These are phyloP conservation scores for Bolboschoenoplectus hybrid DNA, from an alignment of 202 grass and related monocot species.

Conservation along the genomic window DNA sequence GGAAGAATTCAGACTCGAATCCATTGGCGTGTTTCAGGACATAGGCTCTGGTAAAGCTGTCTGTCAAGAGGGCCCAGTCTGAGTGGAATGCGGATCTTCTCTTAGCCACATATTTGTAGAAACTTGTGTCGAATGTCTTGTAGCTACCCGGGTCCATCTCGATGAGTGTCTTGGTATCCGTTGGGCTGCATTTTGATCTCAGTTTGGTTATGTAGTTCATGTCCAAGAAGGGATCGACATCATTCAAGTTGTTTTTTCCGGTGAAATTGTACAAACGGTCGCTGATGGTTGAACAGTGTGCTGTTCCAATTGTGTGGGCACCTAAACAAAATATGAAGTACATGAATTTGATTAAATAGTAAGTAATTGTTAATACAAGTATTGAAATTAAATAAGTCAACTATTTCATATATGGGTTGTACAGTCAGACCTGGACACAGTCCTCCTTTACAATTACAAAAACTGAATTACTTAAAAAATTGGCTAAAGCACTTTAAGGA, in stretches of 20 bases:
- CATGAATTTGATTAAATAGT: not conserved
- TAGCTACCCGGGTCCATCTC: slow-evolving; percentile 74
- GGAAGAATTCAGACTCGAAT: slow-evolving; percentile 59
- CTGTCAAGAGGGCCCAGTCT: slow-evolving; percentile 54
- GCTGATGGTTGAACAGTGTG: slow-evolving; percentile 51
- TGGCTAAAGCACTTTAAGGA: not conserved
- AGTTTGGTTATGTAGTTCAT: slow-evolving; percentile 50
- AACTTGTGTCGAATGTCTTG: slow-evolving; percentile 64
- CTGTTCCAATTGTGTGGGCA: slow-evolving; percentile 64
- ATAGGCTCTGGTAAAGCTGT: slow-evolving; percentile 59
- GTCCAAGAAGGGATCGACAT: slow-evolving; percentile 48
- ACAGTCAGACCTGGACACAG: too few species aligned
- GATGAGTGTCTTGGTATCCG: slow-evolving; percentile 49
- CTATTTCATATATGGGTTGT: not conserved
- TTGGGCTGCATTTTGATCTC: slow-evolving; percentile 50
- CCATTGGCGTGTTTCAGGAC: slow-evolving; percentile 56
- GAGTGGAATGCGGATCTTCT: slow-evolving; percentile 56
- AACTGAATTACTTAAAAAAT: not conserved
- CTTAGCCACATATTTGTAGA: slow-evolving; percentile 55
- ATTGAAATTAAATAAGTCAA: not conserved
- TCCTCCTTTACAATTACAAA: not conserved
- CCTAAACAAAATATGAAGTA: slow-evolving; percentile 39
- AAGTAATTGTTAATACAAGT: not conserved
- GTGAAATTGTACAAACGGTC: slow-evolving; percentile 81
- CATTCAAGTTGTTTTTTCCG: slow-evolving; percentile 38